A percentile compares a stretch with the other conserved stretches of the same genome.
Conservation (phyloP, 768 basidiomycete genomes). For the Phylloporus sp. region DNA sequence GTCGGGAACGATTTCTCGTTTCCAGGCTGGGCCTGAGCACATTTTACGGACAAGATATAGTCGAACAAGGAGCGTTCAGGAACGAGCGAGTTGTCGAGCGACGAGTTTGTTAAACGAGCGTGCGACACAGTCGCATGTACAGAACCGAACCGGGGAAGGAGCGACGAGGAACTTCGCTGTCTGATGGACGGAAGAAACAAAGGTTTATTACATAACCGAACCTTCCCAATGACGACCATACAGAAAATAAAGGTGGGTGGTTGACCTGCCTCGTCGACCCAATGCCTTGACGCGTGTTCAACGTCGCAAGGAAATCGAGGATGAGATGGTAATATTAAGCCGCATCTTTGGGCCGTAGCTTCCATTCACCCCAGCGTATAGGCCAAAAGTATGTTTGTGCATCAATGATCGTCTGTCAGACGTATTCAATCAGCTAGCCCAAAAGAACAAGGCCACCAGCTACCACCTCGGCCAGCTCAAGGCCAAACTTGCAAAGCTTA, state of each 20-base stretch:
- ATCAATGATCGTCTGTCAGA: constrained; percentile 14
- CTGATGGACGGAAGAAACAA: too few species aligned
- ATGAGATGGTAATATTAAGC: constrained; percentile 78
- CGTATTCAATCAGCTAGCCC: constrained; percentile 47
- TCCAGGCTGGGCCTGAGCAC: constrained; percentile 78
- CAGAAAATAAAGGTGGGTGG: constrained; percentile 77
- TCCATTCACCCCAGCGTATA: constrained; percentile 35
- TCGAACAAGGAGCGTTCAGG: constrained; percentile 15
- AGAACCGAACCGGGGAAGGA: constrained; percentile 21
- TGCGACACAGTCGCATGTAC: constrained; percentile 36
- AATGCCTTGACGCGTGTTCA: constrained; percentile 4
- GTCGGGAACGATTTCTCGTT: constrained; percentile 94
- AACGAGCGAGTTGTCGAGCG: constrained; percentile 23
- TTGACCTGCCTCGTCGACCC: constrained; percentile 17
- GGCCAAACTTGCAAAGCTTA: constrained; percentile 95
- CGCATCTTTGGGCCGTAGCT: constrained; percentile 10
- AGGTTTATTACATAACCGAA: constrained; percentile 10
- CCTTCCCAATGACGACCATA: constrained; percentile 66
- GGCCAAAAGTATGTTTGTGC: constrained; percentile 66
- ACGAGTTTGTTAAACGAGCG: constrained; percentile 19
- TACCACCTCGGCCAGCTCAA: constrained; percentile 96
- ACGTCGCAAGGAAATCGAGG: constrained; percentile 75
- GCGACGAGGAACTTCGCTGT: constrained; percentile 16
- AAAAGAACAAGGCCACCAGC: constrained; percentile 94
- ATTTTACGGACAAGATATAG: constrained; percentile 14